Base-by-base conservation (phyloP, 768 basidiomycete species). In the Gymnopilus dilepis region DNA sequence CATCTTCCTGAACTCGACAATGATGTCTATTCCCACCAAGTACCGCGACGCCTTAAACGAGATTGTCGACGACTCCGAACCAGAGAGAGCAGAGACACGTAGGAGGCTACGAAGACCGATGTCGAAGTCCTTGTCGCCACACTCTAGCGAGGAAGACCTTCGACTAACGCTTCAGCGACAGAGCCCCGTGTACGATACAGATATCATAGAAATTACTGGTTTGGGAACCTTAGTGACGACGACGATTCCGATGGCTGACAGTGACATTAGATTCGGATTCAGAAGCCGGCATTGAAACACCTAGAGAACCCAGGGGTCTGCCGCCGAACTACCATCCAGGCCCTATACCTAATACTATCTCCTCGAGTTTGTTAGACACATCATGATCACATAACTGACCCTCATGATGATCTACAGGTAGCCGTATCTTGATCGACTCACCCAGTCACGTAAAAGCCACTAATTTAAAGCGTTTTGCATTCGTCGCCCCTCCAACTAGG, bases 31-130 rank as follows among this genome's bases (percentile, higher is more conserved):
- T 12, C n/a, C 58, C 31, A 13, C 33, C 33, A 31, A 19, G n/a
- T 26, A 30, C 28, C 48, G 26, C 41, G 34, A 15, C 24, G 24
- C 52, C 34, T 43, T 42, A 6, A 67, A 67, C 30, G 85, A 86
- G 59, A 64, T 84, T 31, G 81, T 90, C 4, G 86, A 84, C 28
- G 90, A 92, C 73, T 91, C 89, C 0, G 90, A 91, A 71, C 89
- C 88, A 19, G 90, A 91, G 70, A 78, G 88, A 59, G 82, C 84
- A 65, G 75, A 74, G 63, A 50, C 67, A 38, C 76, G 71, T 17
- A 63, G 63, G 31, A 51, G 73, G 72, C 65, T 31, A 63, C 61
- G 65, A 50, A 62, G 33, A 65, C n/a, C 45, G n/a, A 28, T 31
- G 48, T 33, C 38, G 9, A 43, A 37, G 17, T 31, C 56, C 51